phyloP scores from a whole-genome alignment of 305 asterid species.

The Coffea humblotiana region DNA sequence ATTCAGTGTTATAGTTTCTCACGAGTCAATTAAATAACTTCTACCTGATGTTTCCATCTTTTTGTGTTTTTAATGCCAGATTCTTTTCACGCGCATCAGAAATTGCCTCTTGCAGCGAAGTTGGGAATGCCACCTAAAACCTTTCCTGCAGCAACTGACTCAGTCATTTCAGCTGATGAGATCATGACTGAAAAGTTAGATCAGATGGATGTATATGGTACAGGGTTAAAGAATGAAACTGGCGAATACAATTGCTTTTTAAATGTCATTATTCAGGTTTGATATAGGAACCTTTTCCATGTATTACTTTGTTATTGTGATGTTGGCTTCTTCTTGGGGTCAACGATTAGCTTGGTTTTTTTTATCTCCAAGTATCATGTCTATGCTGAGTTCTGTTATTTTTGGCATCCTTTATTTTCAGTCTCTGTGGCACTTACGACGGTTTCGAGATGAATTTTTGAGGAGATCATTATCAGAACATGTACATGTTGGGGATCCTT shows the following conservation, averaged over 20 bases:
- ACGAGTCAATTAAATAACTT: slow-evolving; percentile 7
- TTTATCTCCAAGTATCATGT: slow-evolving; percentile 19
- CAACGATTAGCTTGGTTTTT: slow-evolving; percentile 9
- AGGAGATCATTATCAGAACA: slow-evolving; percentile 66
- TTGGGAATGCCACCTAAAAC: slow-evolving; percentile 31
- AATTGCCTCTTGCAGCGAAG: slow-evolving; percentile 36
- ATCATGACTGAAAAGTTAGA: slow-evolving; percentile 33
- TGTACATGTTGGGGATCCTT: slow-evolving; percentile 91
- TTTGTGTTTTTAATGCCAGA: slow-evolving; percentile 34
- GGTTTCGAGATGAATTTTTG: slow-evolving; percentile 82
- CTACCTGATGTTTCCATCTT: slow-evolving; percentile 13
- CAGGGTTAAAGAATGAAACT: slow-evolving; percentile 84
- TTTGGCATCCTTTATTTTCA: slow-evolving; percentile 35
- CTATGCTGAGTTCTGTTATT: slow-evolving; percentile 16
- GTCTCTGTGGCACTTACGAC: slow-evolving; percentile 92
- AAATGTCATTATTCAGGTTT: slow-evolving; percentile 95
- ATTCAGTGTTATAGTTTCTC: not conserved
- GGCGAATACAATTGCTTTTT: slow-evolving; percentile 96
- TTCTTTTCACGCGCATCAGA: slow-evolving; percentile 47
- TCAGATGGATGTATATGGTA: slow-evolving; percentile 61
- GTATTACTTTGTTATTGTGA: not conserved
- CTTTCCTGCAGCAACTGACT: slow-evolving; percentile 36
- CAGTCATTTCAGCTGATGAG: slow-evolving; percentile 37
- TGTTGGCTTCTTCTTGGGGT: slow-evolving; percentile 5
- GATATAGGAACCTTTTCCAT: slow-evolving; percentile 22